Conservation (phyloP, 371 early-diverging fungal species). For the Mortierella sp. region DNA sequence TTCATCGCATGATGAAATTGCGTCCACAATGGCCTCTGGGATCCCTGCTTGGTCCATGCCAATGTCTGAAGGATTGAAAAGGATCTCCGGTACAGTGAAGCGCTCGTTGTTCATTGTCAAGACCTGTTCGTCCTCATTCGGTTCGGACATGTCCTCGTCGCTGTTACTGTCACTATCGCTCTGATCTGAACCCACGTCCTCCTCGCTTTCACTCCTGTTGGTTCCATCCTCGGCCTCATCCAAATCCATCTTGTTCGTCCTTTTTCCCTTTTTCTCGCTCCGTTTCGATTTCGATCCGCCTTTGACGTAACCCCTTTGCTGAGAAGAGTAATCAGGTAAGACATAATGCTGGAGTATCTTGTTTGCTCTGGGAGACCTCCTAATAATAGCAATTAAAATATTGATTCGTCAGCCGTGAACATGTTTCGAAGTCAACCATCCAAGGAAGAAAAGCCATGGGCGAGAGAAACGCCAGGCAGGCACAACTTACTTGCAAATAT, state of each 20-base stretch:
- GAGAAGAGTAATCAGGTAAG: constrained; percentile 81
- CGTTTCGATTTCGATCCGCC: constrained; percentile 17
- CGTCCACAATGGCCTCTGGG: constrained; percentile 80
- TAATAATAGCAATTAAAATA: neutral
- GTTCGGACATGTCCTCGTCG: constrained; percentile 33
- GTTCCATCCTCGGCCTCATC: constrained; percentile 35
- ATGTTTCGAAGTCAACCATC: neutral
- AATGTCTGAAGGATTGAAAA: constrained; percentile 88
- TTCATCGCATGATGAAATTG: constrained; percentile 51
- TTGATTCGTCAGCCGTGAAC: neutral
- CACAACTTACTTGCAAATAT: constrained; percentile 67
- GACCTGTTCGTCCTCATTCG: constrained; percentile 67
- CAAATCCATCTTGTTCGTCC: constrained; percentile 6
- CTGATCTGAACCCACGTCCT: constrained; percentile 22
- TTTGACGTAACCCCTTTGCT: constrained; percentile 74
- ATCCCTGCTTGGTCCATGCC: constrained; percentile 89
- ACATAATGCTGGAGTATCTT: constrained; percentile 81
- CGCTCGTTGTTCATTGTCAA: constrained; percentile 87
- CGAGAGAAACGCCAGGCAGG: neutral
- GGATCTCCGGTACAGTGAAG: constrained; percentile 87
- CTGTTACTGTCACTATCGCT: constrained; percentile 33
- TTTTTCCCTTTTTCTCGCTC: constrained; percentile 12
- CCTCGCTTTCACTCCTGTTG: constrained; percentile 32
- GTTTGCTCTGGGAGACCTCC: constrained; percentile 62
- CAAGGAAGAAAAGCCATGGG: neutral